Base-by-base conservation (phyloP, 2,329 filamentous ascomycete genomes). In the Diplodia corticola region DNA sequence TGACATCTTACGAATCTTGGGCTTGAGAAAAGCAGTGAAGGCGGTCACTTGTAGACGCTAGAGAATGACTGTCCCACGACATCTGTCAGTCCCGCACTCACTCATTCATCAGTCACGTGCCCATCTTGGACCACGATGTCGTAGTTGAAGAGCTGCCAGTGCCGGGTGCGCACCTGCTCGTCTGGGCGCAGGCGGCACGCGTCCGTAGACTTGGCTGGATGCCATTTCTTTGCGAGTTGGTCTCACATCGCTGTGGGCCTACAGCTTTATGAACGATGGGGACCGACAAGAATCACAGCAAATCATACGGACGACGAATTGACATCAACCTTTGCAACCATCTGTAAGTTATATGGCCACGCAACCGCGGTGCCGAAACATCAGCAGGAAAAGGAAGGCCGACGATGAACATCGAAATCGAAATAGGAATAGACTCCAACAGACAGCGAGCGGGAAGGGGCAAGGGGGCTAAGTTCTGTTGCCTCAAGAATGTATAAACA, bases 101-200 rank as follows among this genome's bases (percentile, higher is more conserved):
- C 37, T 44, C 17, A n/a, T n/a, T n/a, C 84, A 86, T 85, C 35
- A 86, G 75, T 74, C 77, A 49, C 69, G 85, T 79, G 0, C 84
- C 84, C 79, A 86, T 83, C 72, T 86, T 85, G 7, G 7, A 71
- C 71, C 1, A 77, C 75, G 37, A 78, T 75, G 9, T 76, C 76
- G 28, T 77, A 75, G 61, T 75, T 75, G 69, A 77, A 77, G 6
- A 74, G 69, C 61, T 73, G 73, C 72, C 73, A 74, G 1, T 68
- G 1, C 71, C 71, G 30, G 67, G 60, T n/a, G n/a, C n/a, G n/a
- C n/a, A n/a, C n/a, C n/a, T n/a, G n/a, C n/a, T n/a, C n/a, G n/a
- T n/a, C n/a, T n/a, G n/a, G n/a, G n/a, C n/a, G n/a, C n/a, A n/a
- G n/a, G n/a, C n/a, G n/a, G n/a, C n/a, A n/a, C n/a, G n/a, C n/a